Evolutionary conservation across 768 basidiomycete species (phyloP), one percentile per base, ranked within the genome.

Genomic region (Fomitopsis pulvina): DNA sequence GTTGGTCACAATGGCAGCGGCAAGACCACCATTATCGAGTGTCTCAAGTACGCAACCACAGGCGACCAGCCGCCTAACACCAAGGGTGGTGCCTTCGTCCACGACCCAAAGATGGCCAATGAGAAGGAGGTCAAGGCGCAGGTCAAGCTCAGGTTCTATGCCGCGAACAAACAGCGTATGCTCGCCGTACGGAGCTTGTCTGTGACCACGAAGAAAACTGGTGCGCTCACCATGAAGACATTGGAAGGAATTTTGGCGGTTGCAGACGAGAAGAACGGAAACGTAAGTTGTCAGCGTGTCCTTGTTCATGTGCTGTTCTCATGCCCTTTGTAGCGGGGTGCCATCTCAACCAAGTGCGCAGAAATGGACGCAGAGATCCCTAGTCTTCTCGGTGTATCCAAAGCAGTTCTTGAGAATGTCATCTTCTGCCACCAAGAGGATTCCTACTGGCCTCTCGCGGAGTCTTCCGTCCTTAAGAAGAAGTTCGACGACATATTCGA

Each of bases 351-450:
- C 1, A 97, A 96, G 67, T 98, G 95, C 60, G 92, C 94, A 3
- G 93, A 96, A 66, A 87, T 99, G 78, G 95, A 99, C 61, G 69
- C 77, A 2, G 96, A 98, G 64, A 93, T 98, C 43, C 96, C 96
- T 18, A 80, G 87, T 37, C 69, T 97, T 14, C 78, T 98, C 16
- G 96, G 96, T 26, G 96, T 98, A 11, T 96, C 92, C 11, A 96
- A 94, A 65, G 86, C 94, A n/a, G 94, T 99, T 29, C 81, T 98
- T 21, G 95, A 98, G 60, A 98, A 97, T 62, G 96, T 99, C 60
- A 98, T 99, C 43, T 99, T 99, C 61, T 99, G 96, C 66, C 96
- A 99, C 66, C 96, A 99, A 68, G 96, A 99, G 61, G 96, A 99
- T 47, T 94, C 92, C 0, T 97, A 91, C 60, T 99, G 96, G 96